These are phyloP conservation scores for Neofusicoccum kwambonambiense DNA, from an alignment of 2,329 filamentous ascomycete species.

Conservation along the genomic window DNA sequence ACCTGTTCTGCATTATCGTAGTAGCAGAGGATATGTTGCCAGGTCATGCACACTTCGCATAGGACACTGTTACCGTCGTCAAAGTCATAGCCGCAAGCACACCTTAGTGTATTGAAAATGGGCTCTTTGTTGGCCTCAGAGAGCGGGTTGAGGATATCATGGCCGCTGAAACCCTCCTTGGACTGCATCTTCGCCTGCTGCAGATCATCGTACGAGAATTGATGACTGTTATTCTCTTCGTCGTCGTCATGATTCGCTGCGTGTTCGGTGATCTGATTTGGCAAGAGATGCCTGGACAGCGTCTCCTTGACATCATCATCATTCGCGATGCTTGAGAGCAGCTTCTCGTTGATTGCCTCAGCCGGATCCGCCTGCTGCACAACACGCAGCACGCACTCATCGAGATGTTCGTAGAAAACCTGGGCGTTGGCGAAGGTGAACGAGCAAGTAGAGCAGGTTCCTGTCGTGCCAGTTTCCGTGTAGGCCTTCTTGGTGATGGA, in stretches of 20 bases:
- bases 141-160: too few species aligned
- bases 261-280: slow-evolving; percentile 87
- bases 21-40: too few species aligned
- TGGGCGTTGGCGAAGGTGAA: slow-evolving; percentile 60
- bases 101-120: too few species aligned
- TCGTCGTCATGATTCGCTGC: slow-evolving; percentile 77
- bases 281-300: slow-evolving; percentile 38
- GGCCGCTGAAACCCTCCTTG: too few species aligned
- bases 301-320: slow-evolving; percentile 41
- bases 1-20: too few species aligned
- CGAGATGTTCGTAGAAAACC: slow-evolving; percentile 74
- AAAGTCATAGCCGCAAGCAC: too few species aligned
- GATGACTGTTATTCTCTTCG: slow-evolving; percentile 51
- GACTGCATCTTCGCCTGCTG: too few species aligned
- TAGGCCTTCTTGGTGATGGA: slow-evolving; percentile 62
- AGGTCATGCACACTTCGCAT: too few species aligned
- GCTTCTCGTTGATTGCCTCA: slow-evolving; percentile 44
- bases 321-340: slow-evolving; percentile 40
- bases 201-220: too few species aligned
- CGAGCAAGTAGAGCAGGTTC: slow-evolving; percentile 85
- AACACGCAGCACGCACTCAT: slow-evolving; percentile 61
- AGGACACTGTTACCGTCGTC: too few species aligned
- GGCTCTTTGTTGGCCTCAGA: too few species aligned
- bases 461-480: slow-evolving; percentile 72
- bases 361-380: slow-evolving; percentile 48